These are phyloP conservation scores for Daldinia childiae DNA, from an alignment of 495 filamentous ascomycete species.

Conservation along the genomic window DNA sequence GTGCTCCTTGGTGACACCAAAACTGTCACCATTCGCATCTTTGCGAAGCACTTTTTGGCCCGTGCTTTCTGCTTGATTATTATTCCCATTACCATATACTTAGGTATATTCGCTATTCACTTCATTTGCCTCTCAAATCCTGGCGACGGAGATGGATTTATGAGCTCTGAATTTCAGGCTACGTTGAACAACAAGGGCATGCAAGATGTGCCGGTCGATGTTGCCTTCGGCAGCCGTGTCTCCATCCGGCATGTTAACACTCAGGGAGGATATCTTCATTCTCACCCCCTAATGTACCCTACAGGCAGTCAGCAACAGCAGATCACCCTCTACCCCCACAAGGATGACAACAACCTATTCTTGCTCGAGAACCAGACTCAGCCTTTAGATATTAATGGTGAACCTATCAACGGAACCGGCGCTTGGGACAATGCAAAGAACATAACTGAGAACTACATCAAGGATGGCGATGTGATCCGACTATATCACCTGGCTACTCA, in stretches of 20 bases:
- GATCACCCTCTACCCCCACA: constrained; percentile 97
- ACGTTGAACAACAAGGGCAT: constrained; percentile 96
- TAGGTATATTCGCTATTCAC: constrained; percentile 95
- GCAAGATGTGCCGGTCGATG: constrained; percentile 92
- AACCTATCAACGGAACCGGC: constrained; percentile 76
- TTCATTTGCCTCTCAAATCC: constrained; percentile 93
- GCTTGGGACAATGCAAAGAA: constrained; percentile 81
- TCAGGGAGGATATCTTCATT: constrained; percentile 96
- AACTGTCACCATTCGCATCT: constrained; percentile 82
- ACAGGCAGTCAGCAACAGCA: constrained; percentile 98
- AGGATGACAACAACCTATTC: constrained; percentile 98
- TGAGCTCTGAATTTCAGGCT: constrained; percentile 98
- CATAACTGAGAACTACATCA: constrained; percentile 69
- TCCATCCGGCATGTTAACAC: constrained; percentile 93
- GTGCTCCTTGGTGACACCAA: constrained; percentile 87
- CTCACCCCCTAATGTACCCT: constrained; percentile 96
- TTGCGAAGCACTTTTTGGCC: constrained; percentile 95
- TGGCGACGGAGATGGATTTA: constrained; percentile 97
- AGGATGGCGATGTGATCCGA: constrained; percentile 80
- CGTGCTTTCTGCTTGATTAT: constrained; percentile 91
- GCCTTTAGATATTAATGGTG: constrained; percentile 77
- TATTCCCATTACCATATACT: constrained; percentile 89
- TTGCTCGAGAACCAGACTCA: constrained; percentile 95
- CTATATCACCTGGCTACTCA: constrained; percentile 85
- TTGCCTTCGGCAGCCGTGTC: constrained; percentile 87